phyloP scores from a whole-genome alignment of 2,329 filamentous ascomycete species.

The Teratosphaeria zuluensis region DNA sequence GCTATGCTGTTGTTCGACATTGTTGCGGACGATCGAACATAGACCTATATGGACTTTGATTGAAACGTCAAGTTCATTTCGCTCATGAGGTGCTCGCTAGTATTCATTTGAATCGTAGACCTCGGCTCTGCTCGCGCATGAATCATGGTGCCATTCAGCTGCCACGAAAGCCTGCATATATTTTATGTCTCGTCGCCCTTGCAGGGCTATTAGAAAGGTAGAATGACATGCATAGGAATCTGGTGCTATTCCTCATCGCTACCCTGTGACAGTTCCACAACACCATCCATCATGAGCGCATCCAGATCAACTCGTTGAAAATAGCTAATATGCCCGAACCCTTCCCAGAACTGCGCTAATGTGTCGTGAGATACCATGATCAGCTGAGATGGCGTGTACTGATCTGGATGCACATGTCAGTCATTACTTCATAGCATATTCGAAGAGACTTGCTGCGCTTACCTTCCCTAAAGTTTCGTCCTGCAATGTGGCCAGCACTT shows the following conservation, averaged over 20 bases:
- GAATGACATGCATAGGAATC: background rate
- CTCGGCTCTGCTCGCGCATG: too few species aligned
- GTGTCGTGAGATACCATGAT: constrained; percentile 68
- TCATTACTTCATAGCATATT: background rate
- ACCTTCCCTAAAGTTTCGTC: constrained; percentile 62
- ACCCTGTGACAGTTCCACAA: background rate
- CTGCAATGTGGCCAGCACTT: constrained; percentile 69
- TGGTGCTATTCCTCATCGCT: background rate
- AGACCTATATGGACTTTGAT: too few species aligned
- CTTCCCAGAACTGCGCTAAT: constrained; percentile 74
- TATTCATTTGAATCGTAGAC: too few species aligned
- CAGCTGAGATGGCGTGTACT: constrained; percentile 64
- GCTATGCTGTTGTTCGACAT: constrained; percentile 9
- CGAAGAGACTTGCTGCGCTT: constrained; percentile 26
- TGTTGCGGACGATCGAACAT: background rate
- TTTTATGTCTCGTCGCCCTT: too few species aligned
- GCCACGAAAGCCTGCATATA: too few species aligned
- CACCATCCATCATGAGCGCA: constrained; percentile 14
- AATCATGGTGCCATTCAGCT: too few species aligned
- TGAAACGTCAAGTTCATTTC: too few species aligned
- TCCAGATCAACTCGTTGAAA: constrained; percentile 40
- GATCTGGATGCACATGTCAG: constrained; percentile 41
- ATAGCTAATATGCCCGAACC: constrained; percentile 40
- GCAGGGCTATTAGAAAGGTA: too few species aligned
- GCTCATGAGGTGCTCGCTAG: too few species aligned